A percentile compares a stretch with the other conserved stretches of the same genome.
These are phyloP conservation scores for Tuber magnatum DNA, from an alignment of 495 filamentous ascomycete genomes.

Conservation along the genomic window DNA sequence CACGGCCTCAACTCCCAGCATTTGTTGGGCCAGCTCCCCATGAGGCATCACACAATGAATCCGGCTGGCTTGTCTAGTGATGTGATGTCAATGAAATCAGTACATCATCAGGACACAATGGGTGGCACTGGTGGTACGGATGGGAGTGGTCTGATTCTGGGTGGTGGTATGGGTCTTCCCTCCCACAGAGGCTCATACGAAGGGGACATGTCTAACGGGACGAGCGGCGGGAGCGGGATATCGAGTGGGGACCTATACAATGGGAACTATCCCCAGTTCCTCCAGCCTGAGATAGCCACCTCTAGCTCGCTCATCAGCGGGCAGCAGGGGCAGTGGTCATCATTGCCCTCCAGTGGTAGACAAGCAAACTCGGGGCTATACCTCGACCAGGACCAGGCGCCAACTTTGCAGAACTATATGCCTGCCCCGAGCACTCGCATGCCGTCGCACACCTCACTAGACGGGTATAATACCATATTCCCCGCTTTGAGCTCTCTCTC, in stretches of 20 bases:
- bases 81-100: constrained; percentile 23
- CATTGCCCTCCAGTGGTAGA: constrained; percentile 5
- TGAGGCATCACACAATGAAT: constrained; percentile 25
- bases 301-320: constrained; percentile 11
- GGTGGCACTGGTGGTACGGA: constrained; percentile 11
- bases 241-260: constrained; percentile 25
- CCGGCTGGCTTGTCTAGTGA: not conserved
- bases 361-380: constrained; percentile 14
- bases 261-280: constrained; percentile 30
- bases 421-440: constrained; percentile 9
- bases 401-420: constrained; percentile 22
- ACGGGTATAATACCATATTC: constrained; percentile 28
- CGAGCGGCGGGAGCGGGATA: constrained; percentile 3
- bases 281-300: constrained; percentile 29
- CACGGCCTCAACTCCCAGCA: constrained; percentile 21
- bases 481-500: constrained; percentile 33
- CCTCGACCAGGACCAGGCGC: constrained; percentile 32
- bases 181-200: constrained; percentile 22
- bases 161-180: constrained; percentile 22
- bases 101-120: constrained; percentile 28
- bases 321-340: constrained; percentile 24
- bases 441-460: constrained; percentile 8
- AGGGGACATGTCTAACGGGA: constrained; percentile 23
- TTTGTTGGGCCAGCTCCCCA: constrained; percentile 16
- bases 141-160: constrained; percentile 14